Conservation (phyloP, 441 rosid species). For the Biscutella laevigata region DNA sequence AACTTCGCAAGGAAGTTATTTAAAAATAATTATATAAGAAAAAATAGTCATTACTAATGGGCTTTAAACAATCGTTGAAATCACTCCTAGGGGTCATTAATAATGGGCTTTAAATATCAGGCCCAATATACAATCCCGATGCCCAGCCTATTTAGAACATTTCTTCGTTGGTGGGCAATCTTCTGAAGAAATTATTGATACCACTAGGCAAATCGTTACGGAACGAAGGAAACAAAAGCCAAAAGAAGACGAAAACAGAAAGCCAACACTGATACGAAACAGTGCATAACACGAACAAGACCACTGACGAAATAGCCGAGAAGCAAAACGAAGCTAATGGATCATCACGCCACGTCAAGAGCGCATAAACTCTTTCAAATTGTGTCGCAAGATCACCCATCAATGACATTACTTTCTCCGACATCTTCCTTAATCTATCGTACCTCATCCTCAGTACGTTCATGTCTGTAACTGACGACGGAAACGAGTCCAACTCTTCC, state of each 20-base stretch:
- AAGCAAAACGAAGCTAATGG: neutral
- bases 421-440: neutral
- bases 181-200: neutral
- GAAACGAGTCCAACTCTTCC: slow-evolving; percentile 9
- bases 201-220: neutral
- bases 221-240: neutral
- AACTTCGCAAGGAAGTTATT: too few species aligned
- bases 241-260: neutral
- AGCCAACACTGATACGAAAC: neutral
- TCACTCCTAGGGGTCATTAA: too few species aligned
- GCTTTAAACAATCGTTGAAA: too few species aligned
- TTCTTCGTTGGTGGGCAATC: neutral
- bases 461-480: neutral
- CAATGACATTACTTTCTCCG: neutral
- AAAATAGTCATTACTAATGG: too few species aligned
- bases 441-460: slow-evolving; percentile 8
- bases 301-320: neutral
- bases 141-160: too few species aligned
- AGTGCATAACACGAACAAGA: neutral
- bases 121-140: too few species aligned
- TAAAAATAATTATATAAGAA: too few species aligned
- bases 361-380: neutral
- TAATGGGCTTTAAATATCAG: too few species aligned
- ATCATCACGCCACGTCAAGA: neutral
- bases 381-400: neutral